Percentiles rank a stretch among this genome's conserved stretches.
Evolutionary conservation across 2,329 filamentous ascomycete genomes (phyloP).

Genomic region (Harringtonia aguacate): DNA sequence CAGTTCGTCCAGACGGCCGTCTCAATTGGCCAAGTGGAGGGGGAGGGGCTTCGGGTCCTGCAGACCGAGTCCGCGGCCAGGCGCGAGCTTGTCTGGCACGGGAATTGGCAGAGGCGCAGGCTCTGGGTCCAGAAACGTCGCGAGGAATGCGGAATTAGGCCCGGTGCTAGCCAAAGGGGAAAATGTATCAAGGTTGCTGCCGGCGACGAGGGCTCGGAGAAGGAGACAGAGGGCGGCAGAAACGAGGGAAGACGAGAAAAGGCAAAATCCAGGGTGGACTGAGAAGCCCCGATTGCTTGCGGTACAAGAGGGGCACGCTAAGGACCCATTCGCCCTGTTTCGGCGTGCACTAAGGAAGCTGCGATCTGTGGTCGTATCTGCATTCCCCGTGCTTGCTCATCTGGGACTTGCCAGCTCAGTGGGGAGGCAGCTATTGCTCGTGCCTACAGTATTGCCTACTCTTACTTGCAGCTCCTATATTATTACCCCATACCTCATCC

Average conservation of each 20-base stretch:
- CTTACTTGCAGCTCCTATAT: not conserved
- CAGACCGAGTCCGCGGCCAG: too few relatives aligned
- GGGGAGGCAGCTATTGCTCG: not conserved
- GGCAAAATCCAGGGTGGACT: not conserved
- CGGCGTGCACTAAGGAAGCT: conserved; percentile 6
- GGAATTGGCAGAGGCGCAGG: not conserved
- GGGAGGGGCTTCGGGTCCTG: too few relatives aligned
- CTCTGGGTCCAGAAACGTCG: too few relatives aligned
- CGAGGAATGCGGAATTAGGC: not conserved
- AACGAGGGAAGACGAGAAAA: conserved; percentile 9
- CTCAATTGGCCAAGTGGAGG: too few relatives aligned
- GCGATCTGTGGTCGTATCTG: too few relatives aligned
- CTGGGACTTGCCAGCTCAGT: too few relatives aligned
- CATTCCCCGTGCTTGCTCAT: too few relatives aligned
- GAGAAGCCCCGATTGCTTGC: not conserved
- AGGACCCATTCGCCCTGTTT: not conserved
- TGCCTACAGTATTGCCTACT: not conserved
- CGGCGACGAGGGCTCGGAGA: too few relatives aligned
- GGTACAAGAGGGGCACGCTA: conserved; percentile 3
- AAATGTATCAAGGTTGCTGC: too few relatives aligned
- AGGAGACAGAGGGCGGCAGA: conserved; percentile 11
- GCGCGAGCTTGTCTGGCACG: too few relatives aligned
- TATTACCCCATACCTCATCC: not conserved
- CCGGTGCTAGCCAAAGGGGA: too few relatives aligned
- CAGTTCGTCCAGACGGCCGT: too few relatives aligned